Evolutionary conservation across 257 asterid species (phyloP), one percentile per base, ranked within the genome.

Genomic region (Gynochthodes officinalis): DNA sequence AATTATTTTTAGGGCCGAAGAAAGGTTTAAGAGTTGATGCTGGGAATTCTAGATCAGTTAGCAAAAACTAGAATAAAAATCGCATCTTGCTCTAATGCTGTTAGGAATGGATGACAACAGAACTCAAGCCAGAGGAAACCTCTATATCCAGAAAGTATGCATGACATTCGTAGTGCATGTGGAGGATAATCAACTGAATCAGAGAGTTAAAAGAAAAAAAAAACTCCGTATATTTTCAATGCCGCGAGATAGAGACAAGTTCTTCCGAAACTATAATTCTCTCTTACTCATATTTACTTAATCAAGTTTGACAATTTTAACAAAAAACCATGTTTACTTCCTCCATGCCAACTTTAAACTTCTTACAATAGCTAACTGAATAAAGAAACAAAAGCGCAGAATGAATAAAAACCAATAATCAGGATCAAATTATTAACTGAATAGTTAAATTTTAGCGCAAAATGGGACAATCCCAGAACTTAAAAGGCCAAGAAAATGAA

Each of bases 401-500:
- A 25, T 12, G 25, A 28, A 40, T 67, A 25, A 64, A 15, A 43
- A 64, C 33, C 42, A 64, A 23, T 7, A 39, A 32, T 11, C 3
- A 15, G 1, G 1, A 53, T 14, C n/a, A 12, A 67, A 64, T 35
- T 33, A 33, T 16, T 33, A 52, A 54, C 1, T 39, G 40, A 23
- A 66, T 25, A 66, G 14, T 30, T 16, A 14, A 50, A 68, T 50
- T 68, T 19, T 42, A 50, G 12, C 40, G 30, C 21, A 40, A 65
- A 61, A 72, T 42, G 63, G 55, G 50, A 74, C 35, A 63, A 42
- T 32, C 69, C 75, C 25, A 52, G 57, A 67, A 62, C 35, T 14
- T 5, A 58, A 37, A 63, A 57, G 13, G 2, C 23, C 18, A 57
- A 58, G 50, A 54, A 76, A 7, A n/a, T 39, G 52, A 67, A 7